Evolutionary conservation across 768 basidiomycete genomes (phyloP).

Genomic region (Tricholoma hemisulphureum): DNA sequence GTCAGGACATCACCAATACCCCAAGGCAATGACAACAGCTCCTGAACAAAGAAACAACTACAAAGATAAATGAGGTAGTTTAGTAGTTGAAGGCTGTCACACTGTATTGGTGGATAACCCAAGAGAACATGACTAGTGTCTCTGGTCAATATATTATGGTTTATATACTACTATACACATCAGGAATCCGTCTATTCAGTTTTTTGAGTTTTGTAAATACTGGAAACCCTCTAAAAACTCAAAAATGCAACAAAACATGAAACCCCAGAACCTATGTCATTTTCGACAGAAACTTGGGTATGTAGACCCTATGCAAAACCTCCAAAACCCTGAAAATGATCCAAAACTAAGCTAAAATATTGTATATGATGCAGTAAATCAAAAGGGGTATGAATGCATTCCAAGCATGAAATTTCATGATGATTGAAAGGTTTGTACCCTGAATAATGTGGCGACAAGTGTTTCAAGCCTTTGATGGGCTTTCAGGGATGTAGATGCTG

Average conservation of each 20-base stretch:
- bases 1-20: too few relatives aligned
- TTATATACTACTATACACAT: too few relatives aligned
- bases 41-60: too few relatives aligned
- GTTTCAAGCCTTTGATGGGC: not conserved
- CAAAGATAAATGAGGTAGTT: too few relatives aligned
- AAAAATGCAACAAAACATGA: not conserved
- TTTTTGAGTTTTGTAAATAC: not conserved
- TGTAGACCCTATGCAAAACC: not conserved
- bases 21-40: too few relatives aligned
- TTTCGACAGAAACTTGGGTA: not conserved
- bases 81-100: too few relatives aligned
- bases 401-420: not conserved
- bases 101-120: too few relatives aligned
- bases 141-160: too few relatives aligned
- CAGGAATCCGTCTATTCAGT: not conserved
- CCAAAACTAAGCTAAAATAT: not conserved
- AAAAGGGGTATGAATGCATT: not conserved
- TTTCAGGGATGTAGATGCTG: not conserved
- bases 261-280: not conserved
- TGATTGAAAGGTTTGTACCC: too few relatives aligned
- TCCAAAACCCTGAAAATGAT: not conserved
- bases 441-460: not conserved
- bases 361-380: not conserved
- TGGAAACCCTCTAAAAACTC: not conserved
- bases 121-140: too few relatives aligned